These are phyloP conservation scores for Aspergillus puulaauensis DNA, from an alignment of 2,329 filamentous ascomycete species.

Conservation along the genomic window DNA sequence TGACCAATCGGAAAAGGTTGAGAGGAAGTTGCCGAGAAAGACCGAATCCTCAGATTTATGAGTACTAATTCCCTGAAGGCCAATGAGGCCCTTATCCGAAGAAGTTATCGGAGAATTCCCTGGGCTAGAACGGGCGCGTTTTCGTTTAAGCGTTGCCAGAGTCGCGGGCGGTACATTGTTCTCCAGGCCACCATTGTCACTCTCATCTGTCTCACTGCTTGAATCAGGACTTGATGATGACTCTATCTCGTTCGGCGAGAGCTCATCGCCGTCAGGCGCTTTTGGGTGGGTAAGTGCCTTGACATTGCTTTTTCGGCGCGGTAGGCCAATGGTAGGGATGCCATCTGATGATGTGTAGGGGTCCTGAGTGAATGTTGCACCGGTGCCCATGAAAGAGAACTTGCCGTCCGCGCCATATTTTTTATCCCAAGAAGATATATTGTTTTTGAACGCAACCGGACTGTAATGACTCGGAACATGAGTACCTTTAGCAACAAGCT, in stretches of 20 bases:
- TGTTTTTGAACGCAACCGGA: slow-evolving; percentile 52
- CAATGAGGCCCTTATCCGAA: slow-evolving; percentile 24
- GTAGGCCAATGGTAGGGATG: slow-evolving; percentile 42
- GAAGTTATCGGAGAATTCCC: slow-evolving; percentile 30
- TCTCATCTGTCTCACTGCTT: slow-evolving; percentile 27
- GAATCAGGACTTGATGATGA: slow-evolving; percentile 27
- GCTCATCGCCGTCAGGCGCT: slow-evolving; percentile 5
- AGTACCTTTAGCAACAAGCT: slow-evolving; percentile 10
- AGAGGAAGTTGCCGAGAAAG: slow-evolving; percentile 40
- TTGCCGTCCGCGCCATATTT: slow-evolving; percentile 54
- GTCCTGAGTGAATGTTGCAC: slow-evolving; percentile 5
- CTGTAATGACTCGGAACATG: slow-evolving; percentile 49
- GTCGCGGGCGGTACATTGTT: slow-evolving; percentile 19
- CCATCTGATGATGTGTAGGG: slow-evolving; percentile 14
- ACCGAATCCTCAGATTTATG: slow-evolving; percentile 31
- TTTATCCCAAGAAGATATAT: slow-evolving; percentile 49
- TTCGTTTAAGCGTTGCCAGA: slow-evolving; percentile 31
- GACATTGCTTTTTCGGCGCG: slow-evolving; percentile 20
- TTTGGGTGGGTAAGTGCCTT: slow-evolving; percentile 6
- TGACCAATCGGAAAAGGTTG: slow-evolving; percentile 40
- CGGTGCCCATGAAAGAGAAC: slow-evolving; percentile 38
- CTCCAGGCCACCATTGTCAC: slow-evolving; percentile 26
- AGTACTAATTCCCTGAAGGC: slow-evolving; percentile 15
- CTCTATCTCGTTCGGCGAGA: slow-evolving; percentile 9
- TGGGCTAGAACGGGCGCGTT: slow-evolving; percentile 34